Percentiles rank a stretch among this genome's conserved stretches.
Evolutionary conservation across 106 monocot genomes (phyloP).

Genomic region (Ottelia alismoides): DNA sequence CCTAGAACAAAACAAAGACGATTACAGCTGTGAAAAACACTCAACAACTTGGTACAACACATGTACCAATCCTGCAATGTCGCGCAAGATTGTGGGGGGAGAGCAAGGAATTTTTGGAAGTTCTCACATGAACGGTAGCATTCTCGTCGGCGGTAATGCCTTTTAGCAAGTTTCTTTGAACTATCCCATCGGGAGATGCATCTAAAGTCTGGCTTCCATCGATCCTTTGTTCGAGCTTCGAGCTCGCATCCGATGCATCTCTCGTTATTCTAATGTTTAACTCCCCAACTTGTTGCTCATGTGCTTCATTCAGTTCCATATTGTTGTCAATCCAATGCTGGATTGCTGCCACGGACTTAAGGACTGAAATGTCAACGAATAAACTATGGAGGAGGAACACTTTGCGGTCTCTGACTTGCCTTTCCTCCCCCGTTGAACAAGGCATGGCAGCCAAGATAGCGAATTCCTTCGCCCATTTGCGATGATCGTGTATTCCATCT

Average conservation of each 20-base stretch:
- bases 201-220: conserved; percentile 36
- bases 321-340: too few relatives aligned
- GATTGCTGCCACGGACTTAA: conserved; percentile 46
- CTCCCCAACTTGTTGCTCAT: conserved; percentile 62
- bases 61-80: too few relatives aligned
- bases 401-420: conserved; percentile 65
- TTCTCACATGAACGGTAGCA: conserved; percentile 49
- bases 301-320: too few relatives aligned
- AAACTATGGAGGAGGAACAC: conserved; percentile 76
- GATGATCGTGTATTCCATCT: conserved; percentile 38
- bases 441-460: conserved; percentile 45
- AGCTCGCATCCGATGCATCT: conserved; percentile 47
- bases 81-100: too few relatives aligned
- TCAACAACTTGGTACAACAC: too few relatives aligned
- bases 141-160: conserved; percentile 84
- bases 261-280: conserved; percentile 44
- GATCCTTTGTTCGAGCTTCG: conserved; percentile 52
- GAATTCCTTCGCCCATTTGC: conserved; percentile 74
- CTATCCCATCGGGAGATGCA: conserved; percentile 27
- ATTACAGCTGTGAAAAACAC: too few relatives aligned
- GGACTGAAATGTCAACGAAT: conserved; percentile 68
- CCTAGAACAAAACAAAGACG: too few relatives aligned
- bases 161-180: conserved; percentile 75
- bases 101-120: too few relatives aligned
- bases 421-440: conserved; percentile 84